A percentile compares a stretch with the other conserved stretches of the same genome.
Evolutionary conservation across 2,329 filamentous ascomycete species (phyloP).

Genomic region (Sporothrix globosa): DNA sequence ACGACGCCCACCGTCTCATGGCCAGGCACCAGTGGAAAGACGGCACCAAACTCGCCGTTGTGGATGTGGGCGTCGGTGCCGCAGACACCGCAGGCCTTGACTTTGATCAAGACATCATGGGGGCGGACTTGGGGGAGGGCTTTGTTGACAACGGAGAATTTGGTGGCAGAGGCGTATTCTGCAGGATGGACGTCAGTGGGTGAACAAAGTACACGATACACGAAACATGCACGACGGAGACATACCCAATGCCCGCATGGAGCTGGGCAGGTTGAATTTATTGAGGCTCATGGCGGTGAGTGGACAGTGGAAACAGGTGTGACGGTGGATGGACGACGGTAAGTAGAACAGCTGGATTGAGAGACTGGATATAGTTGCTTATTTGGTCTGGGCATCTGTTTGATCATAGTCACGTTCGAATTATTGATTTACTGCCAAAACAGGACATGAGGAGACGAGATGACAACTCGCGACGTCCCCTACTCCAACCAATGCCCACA

Average conservation of each 20-base stretch:
- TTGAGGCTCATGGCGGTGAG: constrained; percentile 6
- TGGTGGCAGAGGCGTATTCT: constrained; percentile 19
- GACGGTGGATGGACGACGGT: background rate
- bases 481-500: no score
- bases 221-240: background rate
- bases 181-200: background rate
- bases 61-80: constrained; percentile 65
- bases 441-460: no score
- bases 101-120: constrained; percentile 66
- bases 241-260: constrained; percentile 16
- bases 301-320: background rate
- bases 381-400: no score
- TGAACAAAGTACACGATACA: background rate
- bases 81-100: constrained; percentile 68
- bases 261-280: constrained; percentile 23
- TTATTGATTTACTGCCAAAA: no score
- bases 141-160: constrained; percentile 63
- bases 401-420: no score
- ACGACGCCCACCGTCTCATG: constrained; percentile 71
- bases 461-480: no score
- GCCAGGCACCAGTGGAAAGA: constrained; percentile 68
- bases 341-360: no score
- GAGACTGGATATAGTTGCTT: no score
- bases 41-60: constrained; percentile 66
- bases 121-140: constrained; percentile 64